Conservation (phyloP, 306 rosid species). For the Vigna angularis region DNA sequence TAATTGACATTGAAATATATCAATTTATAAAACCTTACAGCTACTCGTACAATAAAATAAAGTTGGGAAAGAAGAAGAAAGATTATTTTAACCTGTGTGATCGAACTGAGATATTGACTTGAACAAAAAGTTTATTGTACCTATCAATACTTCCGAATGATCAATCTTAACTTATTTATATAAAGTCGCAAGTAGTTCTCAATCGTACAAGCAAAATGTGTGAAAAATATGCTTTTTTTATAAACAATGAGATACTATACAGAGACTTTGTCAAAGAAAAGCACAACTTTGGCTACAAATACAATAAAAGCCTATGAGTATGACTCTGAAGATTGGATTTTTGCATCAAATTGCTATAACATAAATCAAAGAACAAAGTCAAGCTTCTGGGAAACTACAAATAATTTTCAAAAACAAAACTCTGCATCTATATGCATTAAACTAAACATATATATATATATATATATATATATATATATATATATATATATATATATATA, state of each 20-base stretch:
- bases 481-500: too few relatives aligned
- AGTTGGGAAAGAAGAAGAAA: too few relatives aligned
- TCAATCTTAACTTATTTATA: not conserved
- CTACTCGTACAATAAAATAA: too few relatives aligned
- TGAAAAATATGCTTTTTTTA: not conserved
- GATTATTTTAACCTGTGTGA: not conserved
- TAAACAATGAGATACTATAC: not conserved
- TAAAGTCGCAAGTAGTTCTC: not conserved
- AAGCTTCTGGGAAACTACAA: constrained; percentile 19
- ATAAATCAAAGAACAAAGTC: not conserved
- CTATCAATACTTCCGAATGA: not conserved
- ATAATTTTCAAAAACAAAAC: not conserved
- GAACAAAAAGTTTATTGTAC: not conserved
- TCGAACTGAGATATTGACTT: not conserved
- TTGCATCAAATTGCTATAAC: not conserved
- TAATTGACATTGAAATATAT: too few relatives aligned
- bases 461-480: too few relatives aligned
- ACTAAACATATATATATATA: not conserved
- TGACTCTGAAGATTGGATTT: not conserved
- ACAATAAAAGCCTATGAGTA: not conserved
- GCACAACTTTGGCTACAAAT: not conserved
- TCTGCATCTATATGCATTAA: constrained; percentile 9
- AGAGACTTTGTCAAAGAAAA: constrained; percentile 5
- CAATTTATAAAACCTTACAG: too few relatives aligned
- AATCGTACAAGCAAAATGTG: not conserved